Evolutionary conservation across 257 asterid species (phyloP), one percentile per base, ranked within the genome.

Genomic region (Cordia subcordata): DNA sequence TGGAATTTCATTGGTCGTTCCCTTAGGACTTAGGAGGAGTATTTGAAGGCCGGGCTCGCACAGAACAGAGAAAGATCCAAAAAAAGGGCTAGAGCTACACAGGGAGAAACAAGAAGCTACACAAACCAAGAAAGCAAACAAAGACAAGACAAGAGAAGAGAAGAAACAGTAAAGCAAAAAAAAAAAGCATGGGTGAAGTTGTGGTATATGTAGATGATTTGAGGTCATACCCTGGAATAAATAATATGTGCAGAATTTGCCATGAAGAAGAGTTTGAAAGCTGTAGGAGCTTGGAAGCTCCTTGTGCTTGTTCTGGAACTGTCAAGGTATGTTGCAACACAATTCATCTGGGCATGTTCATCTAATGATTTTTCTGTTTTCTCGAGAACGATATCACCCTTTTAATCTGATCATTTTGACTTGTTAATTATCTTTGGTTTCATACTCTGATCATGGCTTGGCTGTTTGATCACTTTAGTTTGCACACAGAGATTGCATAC

Each of bases 241-340:
- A 63, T n/a, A n/a, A n/a, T 13, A 65, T 84, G 4, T 91, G 98
- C 72, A 84, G 96, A 81, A 88, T 91, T 47, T 91, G 98, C 77
- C 94, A 88, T 22, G 98, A 88, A 61, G 85, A 81, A 56, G 94
- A 88, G 54, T 74, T 78, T 12, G 92, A 80, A 65, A 79, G 90
- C 84, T 75, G 71, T 55, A 75, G 67, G 37, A 75, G 32, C 32
- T 68, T 87, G 50, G 94, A 85, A 62, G 61, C 85, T 56, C 98
- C 98, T 27, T 91, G 98, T 49, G 80, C 94, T 68, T 88, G 98
- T 71, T 88, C 98, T 35, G 98, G 98, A 19, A 88, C 94, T 68
- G 81, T 82, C 11, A 84, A 91, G 94, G 98, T 82, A 46, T 20
- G 14, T 59, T 27, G 35, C 35, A 27, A 33, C 6, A 27, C 35